phyloP scores from a whole-genome alignment of 306 rosid species.

The Pterocarpus santalinus region DNA sequence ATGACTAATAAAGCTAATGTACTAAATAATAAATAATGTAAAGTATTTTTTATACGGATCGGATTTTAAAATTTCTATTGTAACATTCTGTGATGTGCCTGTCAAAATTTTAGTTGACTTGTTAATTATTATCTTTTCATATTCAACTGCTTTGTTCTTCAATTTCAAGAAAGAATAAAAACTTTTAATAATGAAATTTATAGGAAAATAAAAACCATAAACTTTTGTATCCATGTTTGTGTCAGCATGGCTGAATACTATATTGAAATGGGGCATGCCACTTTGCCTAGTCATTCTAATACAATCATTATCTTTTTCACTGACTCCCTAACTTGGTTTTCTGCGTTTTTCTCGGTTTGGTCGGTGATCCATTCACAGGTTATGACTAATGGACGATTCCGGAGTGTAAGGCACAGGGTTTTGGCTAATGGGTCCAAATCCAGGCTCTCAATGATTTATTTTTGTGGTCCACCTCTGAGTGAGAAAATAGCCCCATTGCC shows the following conservation, averaged over 20 bases:
- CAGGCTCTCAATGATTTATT: conserved; percentile 82
- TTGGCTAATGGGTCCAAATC: conserved; percentile 69
- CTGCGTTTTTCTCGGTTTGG: no score
- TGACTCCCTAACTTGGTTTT: not conserved
- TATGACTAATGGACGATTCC: conserved; percentile 84
- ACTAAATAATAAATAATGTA: no score
- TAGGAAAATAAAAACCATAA: not conserved
- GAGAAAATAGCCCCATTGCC: conserved; percentile 81
- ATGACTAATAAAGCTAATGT: no score
- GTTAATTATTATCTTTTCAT: not conserved
- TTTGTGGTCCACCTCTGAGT: conserved; percentile 75
- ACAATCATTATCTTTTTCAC: not conserved
- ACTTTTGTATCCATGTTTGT: conserved; percentile 20
- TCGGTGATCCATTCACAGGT: conserved; percentile 57
- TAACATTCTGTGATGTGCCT: not conserved
- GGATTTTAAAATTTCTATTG: not conserved
- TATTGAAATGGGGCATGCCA: conserved; percentile 3
- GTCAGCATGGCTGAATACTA: conserved; percentile 13
- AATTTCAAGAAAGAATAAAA: not conserved
- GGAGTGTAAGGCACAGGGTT: conserved; percentile 85
- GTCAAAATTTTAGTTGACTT: not conserved
- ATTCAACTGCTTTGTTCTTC: not conserved
- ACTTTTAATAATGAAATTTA: not conserved
- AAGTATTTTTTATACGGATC: no score
- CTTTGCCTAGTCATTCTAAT: conserved; percentile 6